Evolutionary conservation across 1,284 basidiomycete genomes (phyloP).

Genomic region (Rhodotorula glutinis): DNA sequence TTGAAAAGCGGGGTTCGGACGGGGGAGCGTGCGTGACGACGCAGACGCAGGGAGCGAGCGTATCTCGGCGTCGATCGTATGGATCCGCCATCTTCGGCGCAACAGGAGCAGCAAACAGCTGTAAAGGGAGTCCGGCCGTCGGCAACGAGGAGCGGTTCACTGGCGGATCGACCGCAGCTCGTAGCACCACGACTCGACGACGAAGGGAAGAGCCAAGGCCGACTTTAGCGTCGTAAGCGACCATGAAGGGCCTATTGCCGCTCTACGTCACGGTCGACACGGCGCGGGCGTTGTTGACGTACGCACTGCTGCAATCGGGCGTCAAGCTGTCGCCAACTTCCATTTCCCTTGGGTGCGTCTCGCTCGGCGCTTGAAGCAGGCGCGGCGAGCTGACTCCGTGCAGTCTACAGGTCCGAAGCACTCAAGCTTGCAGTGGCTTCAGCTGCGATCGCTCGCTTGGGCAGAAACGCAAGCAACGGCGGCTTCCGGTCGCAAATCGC

Average conservation of each 20-base stretch:
- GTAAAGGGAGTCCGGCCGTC: too few relatives aligned
- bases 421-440: conserved; percentile 10
- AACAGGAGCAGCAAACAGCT: too few relatives aligned
- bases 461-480: background rate
- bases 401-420: background rate
- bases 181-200: too few relatives aligned
- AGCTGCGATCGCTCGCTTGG: background rate
- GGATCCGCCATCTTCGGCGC: too few relatives aligned
- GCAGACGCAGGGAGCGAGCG: too few relatives aligned
- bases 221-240: too few relatives aligned
- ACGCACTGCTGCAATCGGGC: conserved; percentile 3
- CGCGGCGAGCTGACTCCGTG: background rate
- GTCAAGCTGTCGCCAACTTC: background rate
- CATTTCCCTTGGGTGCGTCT: conserved; percentile 3
- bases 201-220: too few relatives aligned
- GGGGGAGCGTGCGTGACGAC: too few relatives aligned
- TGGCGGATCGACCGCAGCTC: too few relatives aligned
- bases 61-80: too few relatives aligned
- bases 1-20: too few relatives aligned
- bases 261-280: conserved; percentile 14
- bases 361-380: background rate
- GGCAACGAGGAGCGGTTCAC: too few relatives aligned
- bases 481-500: background rate
- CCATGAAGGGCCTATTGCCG: background rate
- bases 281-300: conserved; percentile 9